Percentiles rank a stretch among this genome's conserved stretches.
Evolutionary conservation across 371 early-diverging fungal species (phyloP).

Genomic region (Neoconidiobolus thromboides): DNA sequence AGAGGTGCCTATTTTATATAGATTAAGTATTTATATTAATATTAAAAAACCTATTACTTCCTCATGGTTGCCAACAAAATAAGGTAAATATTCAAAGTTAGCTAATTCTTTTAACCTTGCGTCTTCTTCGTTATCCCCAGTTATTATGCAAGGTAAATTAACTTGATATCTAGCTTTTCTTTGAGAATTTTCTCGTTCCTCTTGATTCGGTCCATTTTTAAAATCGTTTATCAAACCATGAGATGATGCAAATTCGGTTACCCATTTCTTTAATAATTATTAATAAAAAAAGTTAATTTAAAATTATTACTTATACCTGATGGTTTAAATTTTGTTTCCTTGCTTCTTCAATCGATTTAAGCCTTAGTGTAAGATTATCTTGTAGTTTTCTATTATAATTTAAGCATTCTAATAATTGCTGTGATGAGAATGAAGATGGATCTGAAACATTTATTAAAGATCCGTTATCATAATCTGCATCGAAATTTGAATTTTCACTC

Average conservation of each 20-base stretch:
- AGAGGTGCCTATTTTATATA: conserved; percentile 13
- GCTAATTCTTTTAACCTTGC: not conserved
- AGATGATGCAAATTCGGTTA: no score
- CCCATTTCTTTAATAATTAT: not conserved
- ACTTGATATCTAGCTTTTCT: not conserved
- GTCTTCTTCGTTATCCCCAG: conserved; percentile 1
- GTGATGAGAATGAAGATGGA: no score
- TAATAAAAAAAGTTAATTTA: not conserved
- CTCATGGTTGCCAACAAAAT: conserved; percentile 22
- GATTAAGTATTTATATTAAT: no score
- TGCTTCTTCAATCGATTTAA: not conserved
- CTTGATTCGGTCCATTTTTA: not conserved
- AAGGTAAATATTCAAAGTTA: conserved; percentile 14
- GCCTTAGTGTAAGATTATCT: not conserved
- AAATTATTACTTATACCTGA: not conserved
- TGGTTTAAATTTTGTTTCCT: not conserved
- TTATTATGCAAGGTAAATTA: not conserved
- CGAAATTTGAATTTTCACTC: no score
- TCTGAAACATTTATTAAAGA: no score
- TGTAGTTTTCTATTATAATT: not conserved
- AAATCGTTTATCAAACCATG: not conserved
- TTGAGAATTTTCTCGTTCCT: not conserved
- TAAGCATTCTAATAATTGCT: not conserved
- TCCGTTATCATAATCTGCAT: no score
- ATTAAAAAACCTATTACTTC: conserved; percentile 7